Conservation (phyloP, 345 rosid species). For the Carallia pectinifolia region DNA sequence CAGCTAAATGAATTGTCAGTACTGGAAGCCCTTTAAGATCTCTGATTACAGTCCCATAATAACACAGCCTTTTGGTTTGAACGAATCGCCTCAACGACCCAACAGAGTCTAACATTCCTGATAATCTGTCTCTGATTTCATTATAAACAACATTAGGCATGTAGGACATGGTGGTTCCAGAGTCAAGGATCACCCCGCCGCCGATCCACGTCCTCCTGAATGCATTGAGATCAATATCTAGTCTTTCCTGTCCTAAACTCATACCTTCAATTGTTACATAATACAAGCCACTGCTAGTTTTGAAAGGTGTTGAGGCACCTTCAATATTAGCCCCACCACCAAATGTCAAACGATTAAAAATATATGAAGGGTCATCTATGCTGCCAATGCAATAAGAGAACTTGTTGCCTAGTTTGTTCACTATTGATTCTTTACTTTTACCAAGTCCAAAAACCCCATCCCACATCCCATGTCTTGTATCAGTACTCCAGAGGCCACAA, state of each 20-base stretch:
- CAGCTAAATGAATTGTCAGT: constrained; percentile 48
- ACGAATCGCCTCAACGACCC: constrained; percentile 14
- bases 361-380: constrained; percentile 35
- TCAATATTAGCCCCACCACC: constrained; percentile 43
- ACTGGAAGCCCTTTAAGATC: constrained; percentile 55
- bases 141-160: constrained; percentile 36
- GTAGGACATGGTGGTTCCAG: constrained; percentile 46
- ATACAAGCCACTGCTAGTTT: constrained; percentile 34
- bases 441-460: constrained; percentile 57
- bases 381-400: constrained; percentile 61
- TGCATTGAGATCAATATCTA: constrained; percentile 33
- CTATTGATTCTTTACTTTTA: constrained; percentile 32
- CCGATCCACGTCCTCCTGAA: constrained; percentile 23
- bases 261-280: constrained; percentile 48
- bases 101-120: constrained; percentile 20
- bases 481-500: constrained; percentile 46
- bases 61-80: constrained; percentile 30
- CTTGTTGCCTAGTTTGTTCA: constrained; percentile 44
- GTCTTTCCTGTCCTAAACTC: constrained; percentile 42
- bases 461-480: constrained; percentile 25
- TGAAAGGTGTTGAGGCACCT: constrained; percentile 50
- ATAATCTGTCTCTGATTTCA: constrained; percentile 35
- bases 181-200: constrained; percentile 42
- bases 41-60: constrained; percentile 26
- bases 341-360: constrained; percentile 40